These are phyloP conservation scores for Chlorella sp. DNA, from an alignment of 139 green algal species.

Conservation along the genomic window DNA sequence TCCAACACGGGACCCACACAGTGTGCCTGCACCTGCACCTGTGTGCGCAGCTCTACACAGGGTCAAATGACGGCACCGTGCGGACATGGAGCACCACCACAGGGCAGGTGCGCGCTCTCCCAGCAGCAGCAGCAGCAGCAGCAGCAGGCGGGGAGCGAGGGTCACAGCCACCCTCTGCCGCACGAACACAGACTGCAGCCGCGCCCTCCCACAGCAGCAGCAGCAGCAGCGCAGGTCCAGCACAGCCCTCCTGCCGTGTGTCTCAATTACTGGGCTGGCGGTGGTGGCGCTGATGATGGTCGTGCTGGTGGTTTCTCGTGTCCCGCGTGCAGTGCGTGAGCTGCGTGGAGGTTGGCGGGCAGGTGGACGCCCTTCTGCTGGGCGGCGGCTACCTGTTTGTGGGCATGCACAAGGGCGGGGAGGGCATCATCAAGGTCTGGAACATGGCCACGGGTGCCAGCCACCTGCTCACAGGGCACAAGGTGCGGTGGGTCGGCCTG, in stretches of 20 bases:
- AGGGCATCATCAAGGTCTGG: slow-evolving; percentile 44
- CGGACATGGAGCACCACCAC: slow-evolving; percentile 57
- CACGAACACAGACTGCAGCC: not conserved
- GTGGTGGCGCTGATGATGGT: not conserved
- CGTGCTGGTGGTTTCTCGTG: not conserved
- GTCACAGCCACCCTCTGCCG: not conserved
- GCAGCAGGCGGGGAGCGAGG: not conserved
- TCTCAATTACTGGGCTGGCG: not conserved
- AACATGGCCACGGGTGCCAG: slow-evolving; percentile 43
- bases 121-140: not conserved
- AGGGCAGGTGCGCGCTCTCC: slow-evolving; percentile 39
- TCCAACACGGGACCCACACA: not conserved
- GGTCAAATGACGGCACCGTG: slow-evolving; percentile 55
- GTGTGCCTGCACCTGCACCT: slow-evolving; percentile 1
- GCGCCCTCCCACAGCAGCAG: not conserved
- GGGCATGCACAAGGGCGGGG: slow-evolving; percentile 39
- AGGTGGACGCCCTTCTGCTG: slow-evolving; percentile 60
- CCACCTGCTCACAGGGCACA: slow-evolving; percentile 48
- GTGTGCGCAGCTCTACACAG: slow-evolving; percentile 63
- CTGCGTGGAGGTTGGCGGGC: slow-evolving; percentile 54
- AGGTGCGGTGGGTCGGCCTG: no score
- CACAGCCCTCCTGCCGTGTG: not conserved
- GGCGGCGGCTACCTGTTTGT: slow-evolving; percentile 66
- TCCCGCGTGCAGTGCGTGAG: slow-evolving; percentile 42
- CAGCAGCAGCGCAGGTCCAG: not conserved